A percentile compares a stretch with the other conserved stretches of the same genome.
Conservation (phyloP, 139 green algal species). For the Chlamydomonas schloesseri region DNA sequence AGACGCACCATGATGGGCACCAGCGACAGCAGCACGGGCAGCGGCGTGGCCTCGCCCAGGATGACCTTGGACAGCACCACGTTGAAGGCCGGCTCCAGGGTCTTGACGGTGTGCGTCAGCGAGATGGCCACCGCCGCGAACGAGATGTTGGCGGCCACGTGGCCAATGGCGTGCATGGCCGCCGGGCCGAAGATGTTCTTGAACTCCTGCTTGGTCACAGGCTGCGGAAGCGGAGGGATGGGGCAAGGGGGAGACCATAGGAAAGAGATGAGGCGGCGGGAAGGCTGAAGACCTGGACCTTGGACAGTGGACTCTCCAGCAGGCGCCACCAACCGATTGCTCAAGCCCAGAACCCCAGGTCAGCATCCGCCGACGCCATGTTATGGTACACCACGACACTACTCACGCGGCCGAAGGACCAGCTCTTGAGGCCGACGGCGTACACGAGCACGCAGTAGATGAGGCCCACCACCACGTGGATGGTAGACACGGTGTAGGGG, state of each 20-base stretch:
- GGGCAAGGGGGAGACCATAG: neutral
- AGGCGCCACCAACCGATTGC: too few species aligned
- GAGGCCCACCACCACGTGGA: slow-evolving; percentile 92
- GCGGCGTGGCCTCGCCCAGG: slow-evolving; percentile 85
- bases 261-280: neutral
- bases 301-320: too few species aligned
- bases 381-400: too few species aligned
- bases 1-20: slow-evolving; percentile 92
- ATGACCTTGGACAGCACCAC: slow-evolving; percentile 87
- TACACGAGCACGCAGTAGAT: slow-evolving; percentile 90
- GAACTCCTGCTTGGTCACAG: slow-evolving; percentile 90
- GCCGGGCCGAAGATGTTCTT: slow-evolving; percentile 88
- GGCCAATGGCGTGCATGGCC: slow-evolving; percentile 96
- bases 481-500: slow-evolving; percentile 93
- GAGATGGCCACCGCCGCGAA: slow-evolving; percentile 98
- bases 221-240: slow-evolving; percentile 52
- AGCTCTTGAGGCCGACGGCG: slow-evolving; percentile 87
- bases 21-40: slow-evolving; percentile 90
- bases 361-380: too few species aligned
- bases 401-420: slow-evolving; percentile 88
- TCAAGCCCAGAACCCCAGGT: too few species aligned
- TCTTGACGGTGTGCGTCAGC: slow-evolving; percentile 99
- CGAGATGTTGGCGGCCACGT: slow-evolving; percentile 97
- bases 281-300: too few species aligned
- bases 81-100: slow-evolving; percentile 98